Evolutionary conservation across 495 filamentous ascomycete species (phyloP), one percentile per base, ranked within the genome.

Genomic region (Penicillium cosmopolitanum): DNA sequence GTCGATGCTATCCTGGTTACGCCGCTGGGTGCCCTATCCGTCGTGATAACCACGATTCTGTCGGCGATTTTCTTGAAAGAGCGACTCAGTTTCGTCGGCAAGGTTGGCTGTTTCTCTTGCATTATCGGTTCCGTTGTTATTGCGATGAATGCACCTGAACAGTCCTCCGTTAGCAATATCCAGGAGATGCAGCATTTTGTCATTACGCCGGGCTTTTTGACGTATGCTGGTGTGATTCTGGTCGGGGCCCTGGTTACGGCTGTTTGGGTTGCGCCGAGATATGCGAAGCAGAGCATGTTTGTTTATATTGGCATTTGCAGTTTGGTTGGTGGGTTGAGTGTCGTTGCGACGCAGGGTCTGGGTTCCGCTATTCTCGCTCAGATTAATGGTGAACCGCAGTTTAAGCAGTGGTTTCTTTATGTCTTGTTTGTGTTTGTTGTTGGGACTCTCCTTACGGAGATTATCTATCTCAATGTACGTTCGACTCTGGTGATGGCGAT

Each of bases 31-130:
- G 95, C 95, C n/a, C 80, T 98, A 51, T 93, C 91, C 0, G 95
- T 98, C 60, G 95, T 98, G 55, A 87, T 98, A 63, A 96, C 92
- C 43, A 92, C 95, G 16, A 85, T 98, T 50, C 80, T 97, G 38
- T 97, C 92, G 3, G 93, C 95, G 28, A 96, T 98, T 36, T 98
- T 98, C 73, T 80, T 98, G 31, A 97, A 97, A 74, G 95, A 98
- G 73, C 83, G 95, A 25, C 79, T 98, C 61, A 96, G 92, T 68
- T 94, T 98, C 74, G 88, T 98, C 21, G 95, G 95, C 56, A 96
- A 97, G 69, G 89, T 97, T 50, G 92, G 93, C 16, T 98, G 95
- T 77, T 96, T 97, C 69, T 84, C 90, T 55, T 98, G 96, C 70
- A 96, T 98, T 58, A 79, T 98, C 56, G 95, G 95, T 38, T 93